Evolutionary conservation across 352 stramenopile genomes (phyloP).

Genomic region (Thalassiosira oceanica): DNA sequence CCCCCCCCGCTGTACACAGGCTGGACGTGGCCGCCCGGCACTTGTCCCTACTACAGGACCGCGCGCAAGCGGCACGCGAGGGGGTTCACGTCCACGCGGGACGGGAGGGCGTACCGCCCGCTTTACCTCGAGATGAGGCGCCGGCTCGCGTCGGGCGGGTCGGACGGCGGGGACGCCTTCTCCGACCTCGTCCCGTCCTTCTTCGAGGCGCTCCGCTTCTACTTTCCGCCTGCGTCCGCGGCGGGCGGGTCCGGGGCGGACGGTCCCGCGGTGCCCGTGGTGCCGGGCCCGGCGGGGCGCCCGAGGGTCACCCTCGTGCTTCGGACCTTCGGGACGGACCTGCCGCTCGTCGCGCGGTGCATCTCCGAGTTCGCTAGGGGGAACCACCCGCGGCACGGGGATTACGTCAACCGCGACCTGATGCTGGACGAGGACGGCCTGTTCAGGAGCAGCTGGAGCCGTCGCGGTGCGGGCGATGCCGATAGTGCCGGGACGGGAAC

Average conservation of each 20-base stretch:
- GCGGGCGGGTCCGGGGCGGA: background rate
- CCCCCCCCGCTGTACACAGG: constrained; percentile 68
- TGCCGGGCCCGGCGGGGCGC: background rate
- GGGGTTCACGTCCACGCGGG: constrained; percentile 45
- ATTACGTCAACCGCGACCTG: constrained; percentile 56
- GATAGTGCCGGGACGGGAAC: constrained; percentile 1
- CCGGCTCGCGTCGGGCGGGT: constrained; percentile 59
- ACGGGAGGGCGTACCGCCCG: constrained; percentile 57
- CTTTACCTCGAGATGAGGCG: constrained; percentile 51
- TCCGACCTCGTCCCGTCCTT: constrained; percentile 68
- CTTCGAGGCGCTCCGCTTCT: constrained; percentile 59
- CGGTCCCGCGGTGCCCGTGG: constrained; percentile 9
- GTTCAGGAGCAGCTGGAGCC: constrained; percentile 56
- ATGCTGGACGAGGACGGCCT: constrained; percentile 48
- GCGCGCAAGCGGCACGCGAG: constrained; percentile 56
- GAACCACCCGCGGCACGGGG: constrained; percentile 63
- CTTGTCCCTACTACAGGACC: constrained; percentile 77
- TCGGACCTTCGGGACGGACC: constrained; percentile 77
- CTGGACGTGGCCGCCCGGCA: constrained; percentile 56
- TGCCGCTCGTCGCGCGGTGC: constrained; percentile 50
- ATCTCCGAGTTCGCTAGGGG: constrained; percentile 69
- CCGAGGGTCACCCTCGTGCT: constrained; percentile 63
- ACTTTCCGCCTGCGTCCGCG: constrained; percentile 37
- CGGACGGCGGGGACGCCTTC: constrained; percentile 26
- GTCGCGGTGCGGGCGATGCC: constrained; percentile 17